Percentiles rank a stretch among this genome's conserved stretches.
Conservation (phyloP, 148 eudicot species). For the Gaultheria prostrata region DNA sequence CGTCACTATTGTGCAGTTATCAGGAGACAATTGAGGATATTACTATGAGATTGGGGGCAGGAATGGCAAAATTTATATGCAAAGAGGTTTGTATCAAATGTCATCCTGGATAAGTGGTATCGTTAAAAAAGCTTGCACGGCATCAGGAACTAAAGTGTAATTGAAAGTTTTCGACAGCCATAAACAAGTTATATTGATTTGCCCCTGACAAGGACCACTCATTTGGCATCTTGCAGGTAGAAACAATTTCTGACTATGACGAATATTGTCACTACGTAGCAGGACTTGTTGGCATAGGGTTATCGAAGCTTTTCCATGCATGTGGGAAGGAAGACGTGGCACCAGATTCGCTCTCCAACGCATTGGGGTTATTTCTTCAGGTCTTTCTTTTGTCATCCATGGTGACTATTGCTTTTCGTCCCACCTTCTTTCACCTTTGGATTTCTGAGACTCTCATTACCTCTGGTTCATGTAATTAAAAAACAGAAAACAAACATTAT, state of each 20-base stretch:
- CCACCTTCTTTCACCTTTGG: conserved; percentile 17
- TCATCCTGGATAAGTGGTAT: background rate
- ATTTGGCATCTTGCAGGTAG: too few relatives aligned
- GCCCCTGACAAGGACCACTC: conserved; percentile 3
- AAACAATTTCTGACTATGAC: too few relatives aligned
- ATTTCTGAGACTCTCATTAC: background rate
- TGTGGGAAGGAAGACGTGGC: conserved; percentile 73
- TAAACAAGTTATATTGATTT: background rate
- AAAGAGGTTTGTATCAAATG: conserved; percentile 76
- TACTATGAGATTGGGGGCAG: conserved; percentile 87
- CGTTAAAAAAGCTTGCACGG: background rate
- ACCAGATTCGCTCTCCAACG: conserved; percentile 64
- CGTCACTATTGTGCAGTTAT: conserved; percentile 47
- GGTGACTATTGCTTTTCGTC: background rate
- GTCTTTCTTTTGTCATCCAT: conserved; percentile 33
- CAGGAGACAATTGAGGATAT: conserved; percentile 84
- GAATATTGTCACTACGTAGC: too few relatives aligned
- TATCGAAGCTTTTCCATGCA: conserved; percentile 91
- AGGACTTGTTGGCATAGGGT: conserved; percentile 85
- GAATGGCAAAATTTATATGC: conserved; percentile 93
- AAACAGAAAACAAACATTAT: conserved; percentile 86
- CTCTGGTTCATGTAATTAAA: background rate
- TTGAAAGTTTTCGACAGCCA: background rate
- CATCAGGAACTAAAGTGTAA: background rate
- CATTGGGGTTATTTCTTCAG: conserved; percentile 98